These are phyloP conservation scores for Penicillium sp. DNA, from an alignment of 2,329 filamentous ascomycete species.

Conservation along the genomic window DNA sequence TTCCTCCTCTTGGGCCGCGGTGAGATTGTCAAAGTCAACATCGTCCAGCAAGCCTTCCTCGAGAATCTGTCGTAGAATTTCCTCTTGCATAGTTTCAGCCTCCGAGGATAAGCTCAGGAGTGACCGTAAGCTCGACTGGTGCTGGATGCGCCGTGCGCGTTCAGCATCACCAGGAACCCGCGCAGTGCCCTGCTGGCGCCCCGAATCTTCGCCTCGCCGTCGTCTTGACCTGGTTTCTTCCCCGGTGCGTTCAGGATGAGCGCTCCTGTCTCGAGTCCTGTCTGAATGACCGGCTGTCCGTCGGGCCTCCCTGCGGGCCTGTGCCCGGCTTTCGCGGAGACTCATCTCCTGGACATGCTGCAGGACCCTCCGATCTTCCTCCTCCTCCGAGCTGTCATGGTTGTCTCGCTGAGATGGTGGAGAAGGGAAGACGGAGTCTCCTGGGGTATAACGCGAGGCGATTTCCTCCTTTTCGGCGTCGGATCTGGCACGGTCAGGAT, in stretches of 20 bases:
- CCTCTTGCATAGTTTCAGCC: constrained; percentile 71
- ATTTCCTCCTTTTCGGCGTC: constrained; percentile 71
- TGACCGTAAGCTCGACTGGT: constrained; percentile 82
- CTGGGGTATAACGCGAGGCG: constrained; percentile 68
- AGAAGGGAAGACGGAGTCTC: constrained; percentile 71
- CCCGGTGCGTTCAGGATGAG: constrained; percentile 35
- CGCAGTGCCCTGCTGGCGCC: constrained; percentile 23
- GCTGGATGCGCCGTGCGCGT: constrained; percentile 62
- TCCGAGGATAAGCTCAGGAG: constrained; percentile 70
- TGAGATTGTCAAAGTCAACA: constrained; percentile 81
- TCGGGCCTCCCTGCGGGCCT: constrained; percentile 24
- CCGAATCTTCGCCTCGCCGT: constrained; percentile 31
- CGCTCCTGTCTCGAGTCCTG: constrained; percentile 27
- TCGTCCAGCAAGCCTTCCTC: constrained; percentile 83
- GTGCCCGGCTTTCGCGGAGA: constrained; percentile 45
- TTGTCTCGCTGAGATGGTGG: constrained; percentile 46
- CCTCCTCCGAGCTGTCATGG: constrained; percentile 36
- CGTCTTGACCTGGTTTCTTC: constrained; percentile 35
- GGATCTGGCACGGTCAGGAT: constrained; percentile 67
- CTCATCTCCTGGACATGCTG: constrained; percentile 69
- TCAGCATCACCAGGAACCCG: constrained; percentile 22
- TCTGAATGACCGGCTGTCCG: constrained; percentile 19
- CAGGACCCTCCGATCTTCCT: constrained; percentile 63
- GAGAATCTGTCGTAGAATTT: constrained; percentile 83
- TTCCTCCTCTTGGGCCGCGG: constrained; percentile 77